Base-by-base conservation (phyloP, 2,329 filamentous ascomycete genomes). In the Amylocarpus encephaloides region DNA sequence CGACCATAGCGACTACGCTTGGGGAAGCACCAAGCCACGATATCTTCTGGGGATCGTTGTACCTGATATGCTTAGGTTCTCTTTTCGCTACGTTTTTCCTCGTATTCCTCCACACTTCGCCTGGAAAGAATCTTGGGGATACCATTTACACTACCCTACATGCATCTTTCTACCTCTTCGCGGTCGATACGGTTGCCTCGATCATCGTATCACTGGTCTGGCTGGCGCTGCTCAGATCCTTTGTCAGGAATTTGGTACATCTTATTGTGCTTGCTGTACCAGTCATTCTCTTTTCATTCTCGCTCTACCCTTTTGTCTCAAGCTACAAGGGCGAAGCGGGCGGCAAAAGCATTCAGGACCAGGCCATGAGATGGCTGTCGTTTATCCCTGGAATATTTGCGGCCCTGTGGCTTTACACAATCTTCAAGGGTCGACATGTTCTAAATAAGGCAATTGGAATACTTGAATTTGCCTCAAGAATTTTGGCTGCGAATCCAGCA, bases 131-230 rank as follows among this genome's bases (percentile, higher is more conserved):
- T 1, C 79, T 94, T 50, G 92, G 91, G 12, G 93, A 98, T 67
- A 96, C 92, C 1, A 89, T 98, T 51, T 98, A 98, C 68, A 89
- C 86, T 12, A 90, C 88, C 4, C 72, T 98, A 33, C 85, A 87
- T 60, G 82, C 83, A 45, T 96, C 91, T 0, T 93, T 94, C 63
- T 85, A 93, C 64, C 84, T 97, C 58, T 81, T 98, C 38, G 87
- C 88, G 1, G 82, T 93, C 46, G 94, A 97, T 69, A 97, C 93
- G 1, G 68, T 97, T 15, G 84, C 96, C n/a, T 86, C 93, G 1
- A 74, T 96, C 35, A 73, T 94, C 33, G 87, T 97, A 16, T 92
- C 92, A 1, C 74, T 96, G 33, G 69, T 96, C 22, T 98, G 93
- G 93, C 79, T 98, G 54, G 87, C 91, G 1, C 75, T 94, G 1